These are phyloP conservation scores for Paraconiothyrium sp. DNA, from an alignment of 2,329 filamentous ascomycete species.

Conservation along the genomic window DNA sequence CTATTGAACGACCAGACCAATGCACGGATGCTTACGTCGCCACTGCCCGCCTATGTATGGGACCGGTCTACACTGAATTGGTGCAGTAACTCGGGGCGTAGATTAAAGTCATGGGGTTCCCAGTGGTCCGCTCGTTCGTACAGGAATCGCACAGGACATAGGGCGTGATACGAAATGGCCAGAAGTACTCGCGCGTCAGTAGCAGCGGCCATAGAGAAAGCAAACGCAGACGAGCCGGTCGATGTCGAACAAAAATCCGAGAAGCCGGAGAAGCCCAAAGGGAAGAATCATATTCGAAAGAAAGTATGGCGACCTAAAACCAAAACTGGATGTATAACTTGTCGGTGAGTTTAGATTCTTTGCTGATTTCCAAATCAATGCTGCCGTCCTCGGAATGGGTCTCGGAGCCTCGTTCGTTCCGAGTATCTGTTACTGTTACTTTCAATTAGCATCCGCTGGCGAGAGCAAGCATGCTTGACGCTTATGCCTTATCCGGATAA, in stretches of 20 bases:
- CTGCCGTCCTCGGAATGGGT: background rate
- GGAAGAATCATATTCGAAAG: slow-evolving; percentile 21
- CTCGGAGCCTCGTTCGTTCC: background rate
- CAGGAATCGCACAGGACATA: slow-evolving; percentile 1
- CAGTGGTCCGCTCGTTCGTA: slow-evolving; percentile 18
- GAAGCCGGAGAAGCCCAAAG: slow-evolving; percentile 1
- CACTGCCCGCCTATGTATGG: background rate
- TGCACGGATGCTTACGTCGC: slow-evolving; percentile 10
- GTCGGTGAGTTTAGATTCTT: slow-evolving; percentile 26
- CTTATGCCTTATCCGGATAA: background rate
- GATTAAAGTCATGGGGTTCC: slow-evolving; percentile 8
- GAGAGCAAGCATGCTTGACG: slow-evolving; percentile 1
- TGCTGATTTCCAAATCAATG: background rate
- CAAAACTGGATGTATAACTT: slow-evolving; percentile 32
- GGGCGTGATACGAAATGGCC: slow-evolving; percentile 8
- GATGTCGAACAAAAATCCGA: background rate
- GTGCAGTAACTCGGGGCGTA: slow-evolving; percentile 2
- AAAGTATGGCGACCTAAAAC: slow-evolving; percentile 30
- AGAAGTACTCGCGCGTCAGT: slow-evolving; percentile 8
- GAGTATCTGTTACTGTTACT: background rate
- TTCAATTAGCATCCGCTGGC: background rate
- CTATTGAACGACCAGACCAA: slow-evolving; percentile 18
- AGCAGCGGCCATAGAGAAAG: background rate
- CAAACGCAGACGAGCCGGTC: slow-evolving; percentile 5
- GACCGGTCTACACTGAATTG: background rate